Evolutionary conservation across 2,329 filamentous ascomycete genomes (phyloP), one percentile per base, ranked within the genome.

Genomic region (Pseudomassariella vexata): DNA sequence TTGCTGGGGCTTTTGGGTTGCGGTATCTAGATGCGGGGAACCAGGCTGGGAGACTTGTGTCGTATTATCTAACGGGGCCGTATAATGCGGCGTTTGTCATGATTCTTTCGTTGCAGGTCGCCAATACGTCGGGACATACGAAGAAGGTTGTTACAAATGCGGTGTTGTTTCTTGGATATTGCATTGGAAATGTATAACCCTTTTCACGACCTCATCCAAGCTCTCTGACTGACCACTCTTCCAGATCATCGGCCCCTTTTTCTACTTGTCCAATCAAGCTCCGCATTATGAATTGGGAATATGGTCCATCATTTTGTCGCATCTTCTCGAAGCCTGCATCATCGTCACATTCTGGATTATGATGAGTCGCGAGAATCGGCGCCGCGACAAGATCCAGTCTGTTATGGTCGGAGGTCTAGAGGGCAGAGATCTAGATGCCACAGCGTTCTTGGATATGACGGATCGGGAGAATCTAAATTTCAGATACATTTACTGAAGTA

Each of bases 81-180:
- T 73, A 73, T 40, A 70, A 71, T 43, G 70, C 70, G 0, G 63
- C 70, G 0, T 73, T 73, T 40, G 65, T 70, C 19, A 60, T 62
- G 40, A 60, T 66, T 41, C 56, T 66, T 9, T 48, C 46, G 2
- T 35, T 50, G 4, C 41, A 42, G 28, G 62, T 62, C 33, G 62
- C 62, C 3, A 65, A 65, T 34, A 68, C 62, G 5, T 60, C 64
- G 2, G 70, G 70, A 0, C 69, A 75, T 34, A 74, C 70, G 1
- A 76, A 76, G 45, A 74, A 79, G 46, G 70, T 77, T 3, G 64
- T 75, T 24, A 70, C 68, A n/a, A 76, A 76, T 38, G 70, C 68
- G 1, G 59, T 71, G 2, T 52, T 74, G 4, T 73, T 73, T 47
- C 51, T 73, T 3, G 68, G 68, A 0, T 71, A 70, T 41, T 71